Percentiles rank a stretch among this genome's conserved stretches.
Evolutionary conservation across 1,139 yeast genomes (phyloP).

Genomic region (Casaregolazyma suthepensis): DNA sequence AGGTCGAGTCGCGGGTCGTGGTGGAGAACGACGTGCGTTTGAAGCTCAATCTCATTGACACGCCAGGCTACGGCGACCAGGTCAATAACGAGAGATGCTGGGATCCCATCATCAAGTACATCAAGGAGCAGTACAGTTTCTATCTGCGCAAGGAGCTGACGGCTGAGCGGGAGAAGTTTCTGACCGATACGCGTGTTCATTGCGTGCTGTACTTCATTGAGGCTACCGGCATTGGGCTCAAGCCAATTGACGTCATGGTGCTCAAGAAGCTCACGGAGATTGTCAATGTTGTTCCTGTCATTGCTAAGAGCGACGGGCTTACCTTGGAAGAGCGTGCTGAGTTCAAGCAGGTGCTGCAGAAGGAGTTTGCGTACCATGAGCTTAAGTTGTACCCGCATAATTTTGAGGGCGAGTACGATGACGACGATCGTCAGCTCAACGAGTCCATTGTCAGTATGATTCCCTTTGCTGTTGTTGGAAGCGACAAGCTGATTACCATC

Average conservation of each 20-base stretch:
- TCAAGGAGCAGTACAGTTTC: slow-evolving; percentile 92
- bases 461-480: slow-evolving; percentile 94
- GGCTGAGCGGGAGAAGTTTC: slow-evolving; percentile 82
- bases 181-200: slow-evolving; percentile 90
- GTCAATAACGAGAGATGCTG: slow-evolving; percentile 90
- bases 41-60: slow-evolving; percentile 82
- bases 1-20: slow-evolving; percentile 60
- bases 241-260: slow-evolving; percentile 75
- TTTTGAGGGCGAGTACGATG: slow-evolving; percentile 69
- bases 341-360: slow-evolving; percentile 66
- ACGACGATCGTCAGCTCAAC: slow-evolving; percentile 38
- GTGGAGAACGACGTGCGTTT: slow-evolving; percentile 83
- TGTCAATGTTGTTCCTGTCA: slow-evolving; percentile 90
- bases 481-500: slow-evolving; percentile 66
- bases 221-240: slow-evolving; percentile 78
- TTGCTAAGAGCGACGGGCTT: slow-evolving; percentile 87
- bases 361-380: slow-evolving; percentile 67
- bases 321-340: slow-evolving; percentile 77
- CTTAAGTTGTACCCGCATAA: slow-evolving; percentile 87
- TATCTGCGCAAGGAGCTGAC: slow-evolving; percentile 93
- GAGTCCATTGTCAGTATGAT: slow-evolving; percentile 48
- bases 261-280: slow-evolving; percentile 82
- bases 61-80: slow-evolving; percentile 98
- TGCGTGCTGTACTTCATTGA: slow-evolving; percentile 86
- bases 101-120: slow-evolving; percentile 94